These are phyloP conservation scores for Venturiaceae sp. DNA, from an alignment of 2,329 filamentous ascomycete species.

Conservation along the genomic window DNA sequence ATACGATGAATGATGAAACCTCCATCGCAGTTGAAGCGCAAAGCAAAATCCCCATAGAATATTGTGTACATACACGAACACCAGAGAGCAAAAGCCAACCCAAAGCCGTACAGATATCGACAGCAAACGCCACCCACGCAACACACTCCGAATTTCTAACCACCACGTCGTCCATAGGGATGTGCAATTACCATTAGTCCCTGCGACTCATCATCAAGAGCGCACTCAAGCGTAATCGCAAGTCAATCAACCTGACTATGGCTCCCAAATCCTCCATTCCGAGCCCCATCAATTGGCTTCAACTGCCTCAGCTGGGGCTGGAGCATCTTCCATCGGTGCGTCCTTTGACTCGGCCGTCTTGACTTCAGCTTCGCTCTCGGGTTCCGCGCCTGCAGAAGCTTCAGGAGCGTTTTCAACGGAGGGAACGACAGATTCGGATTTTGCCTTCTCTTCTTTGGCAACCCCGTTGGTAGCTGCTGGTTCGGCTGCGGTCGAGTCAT, in stretches of 20 bases:
- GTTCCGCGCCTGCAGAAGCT: background rate
- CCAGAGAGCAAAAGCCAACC: background rate
- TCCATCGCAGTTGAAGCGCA: too few species aligned
- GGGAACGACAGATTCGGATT: background rate
- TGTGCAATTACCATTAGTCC: background rate
- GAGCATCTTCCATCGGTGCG: background rate
- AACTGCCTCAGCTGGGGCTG: background rate
- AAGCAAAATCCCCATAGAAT: background rate
- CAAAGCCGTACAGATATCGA: background rate
- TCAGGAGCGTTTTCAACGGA: background rate
- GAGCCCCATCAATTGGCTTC: background rate
- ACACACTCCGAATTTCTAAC: background rate
- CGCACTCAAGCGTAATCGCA: background rate
- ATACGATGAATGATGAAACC: background rate
- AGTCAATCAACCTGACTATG: background rate
- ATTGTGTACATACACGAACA: background rate
- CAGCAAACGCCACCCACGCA: background rate
- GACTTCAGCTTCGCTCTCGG: background rate
- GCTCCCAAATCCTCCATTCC: background rate
- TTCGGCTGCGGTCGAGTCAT: background rate
- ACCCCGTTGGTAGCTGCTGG: slow-evolving; percentile 4
- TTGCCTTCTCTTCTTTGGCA: slow-evolving; percentile 1
- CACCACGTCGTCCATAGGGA: background rate
- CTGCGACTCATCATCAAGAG: background rate
- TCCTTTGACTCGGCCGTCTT: background rate